Base-by-base conservation (phyloP, 495 filamentous ascomycete genomes). In the Evernia prunastri region DNA sequence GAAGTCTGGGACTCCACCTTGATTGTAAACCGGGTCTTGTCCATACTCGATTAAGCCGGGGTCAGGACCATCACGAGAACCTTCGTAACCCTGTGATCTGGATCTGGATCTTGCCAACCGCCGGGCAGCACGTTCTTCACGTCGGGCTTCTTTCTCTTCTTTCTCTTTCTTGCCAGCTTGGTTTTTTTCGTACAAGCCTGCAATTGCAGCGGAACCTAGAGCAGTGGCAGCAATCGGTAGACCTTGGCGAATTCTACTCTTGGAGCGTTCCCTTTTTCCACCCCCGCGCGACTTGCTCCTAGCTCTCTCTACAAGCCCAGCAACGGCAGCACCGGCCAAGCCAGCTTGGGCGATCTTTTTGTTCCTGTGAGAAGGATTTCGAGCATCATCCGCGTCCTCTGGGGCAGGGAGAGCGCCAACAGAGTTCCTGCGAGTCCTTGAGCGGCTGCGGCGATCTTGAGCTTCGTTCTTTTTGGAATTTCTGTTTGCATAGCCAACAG, bases 31-130 rank as follows among this genome's bases (percentile, higher is more conserved):
- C 58, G 86, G 86, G 56, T 84, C 80, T 53, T 83, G 81, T 66
- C 89, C 90, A 76, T 93, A 93, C 73, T 92, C 89, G 77, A 95
- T 90, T 12, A 94, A 80, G 64, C 85, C 87, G 79, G 85, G 74
- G 74, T 87, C 83, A 77, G 82, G 77, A 47, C 75, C 84, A 73
- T 83, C 80, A 66, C 80, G 79, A 42, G 77, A 74, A 66, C 81
- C 81, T 71, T 86, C 82, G 63, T 81, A 74, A 59, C 80, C 79
- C 20, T 82, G 79, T 73, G 84, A 86, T 69, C 78, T 78, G 40
- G 80, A 82, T 63, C 80, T 74, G 11, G 84, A 86, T 60, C 81
- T 79, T 39, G 78, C 78, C 13, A 35, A 67, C 27, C 61, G 70
- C 61, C 62, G 61, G 25, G 56, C 43, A 9, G 56, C 49, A 12